Percentiles rank a stretch among this genome's conserved stretches.
Conservation (phyloP, 306 rosid genomes). For the Medicago ruthenica region DNA sequence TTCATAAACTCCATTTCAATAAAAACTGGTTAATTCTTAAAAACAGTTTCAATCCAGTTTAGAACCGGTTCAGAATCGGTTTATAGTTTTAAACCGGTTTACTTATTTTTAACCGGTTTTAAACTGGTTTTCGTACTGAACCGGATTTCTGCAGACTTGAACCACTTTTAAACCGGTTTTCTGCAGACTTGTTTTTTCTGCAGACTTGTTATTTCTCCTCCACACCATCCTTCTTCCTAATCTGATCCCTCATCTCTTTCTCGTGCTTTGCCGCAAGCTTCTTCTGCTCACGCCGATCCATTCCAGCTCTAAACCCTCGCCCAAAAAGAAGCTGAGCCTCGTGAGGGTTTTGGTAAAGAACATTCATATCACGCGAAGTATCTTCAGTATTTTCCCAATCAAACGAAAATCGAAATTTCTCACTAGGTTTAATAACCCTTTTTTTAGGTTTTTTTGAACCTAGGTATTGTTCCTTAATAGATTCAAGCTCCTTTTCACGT, state of each 20-base stretch:
- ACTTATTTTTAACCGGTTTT: too few species aligned
- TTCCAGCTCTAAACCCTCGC: slow-evolving; percentile 86
- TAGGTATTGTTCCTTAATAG: slow-evolving; percentile 85
- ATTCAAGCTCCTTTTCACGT: slow-evolving; percentile 74
- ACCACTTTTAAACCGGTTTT: too few species aligned
- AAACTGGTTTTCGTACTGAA: too few species aligned
- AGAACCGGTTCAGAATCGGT: too few species aligned
- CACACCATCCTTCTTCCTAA: slow-evolving; percentile 70
- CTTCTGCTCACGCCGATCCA: slow-evolving; percentile 95
- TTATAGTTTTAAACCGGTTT: too few species aligned
- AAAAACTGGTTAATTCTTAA: too few species aligned
- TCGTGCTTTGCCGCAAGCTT: slow-evolving; percentile 90
- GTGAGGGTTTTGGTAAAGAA: slow-evolving; percentile 84
- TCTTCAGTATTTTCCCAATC: slow-evolving; percentile 96
- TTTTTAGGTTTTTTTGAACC: slow-evolving; percentile 92
- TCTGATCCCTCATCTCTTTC: slow-evolving; percentile 80
- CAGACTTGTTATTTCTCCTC: too few species aligned
- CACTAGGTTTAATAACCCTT: slow-evolving; percentile 89
- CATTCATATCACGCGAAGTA: slow-evolving; percentile 86
- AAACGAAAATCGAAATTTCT: slow-evolving; percentile 89
- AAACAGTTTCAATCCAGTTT: too few species aligned
- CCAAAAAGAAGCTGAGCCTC: slow-evolving; percentile 90
- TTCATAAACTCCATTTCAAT: too few species aligned
- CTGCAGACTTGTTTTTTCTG: too few species aligned
- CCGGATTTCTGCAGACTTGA: too few species aligned